Base-by-base conservation (phyloP, 2,329 filamentous ascomycete genomes). In the Penicillium vulpinum region DNA sequence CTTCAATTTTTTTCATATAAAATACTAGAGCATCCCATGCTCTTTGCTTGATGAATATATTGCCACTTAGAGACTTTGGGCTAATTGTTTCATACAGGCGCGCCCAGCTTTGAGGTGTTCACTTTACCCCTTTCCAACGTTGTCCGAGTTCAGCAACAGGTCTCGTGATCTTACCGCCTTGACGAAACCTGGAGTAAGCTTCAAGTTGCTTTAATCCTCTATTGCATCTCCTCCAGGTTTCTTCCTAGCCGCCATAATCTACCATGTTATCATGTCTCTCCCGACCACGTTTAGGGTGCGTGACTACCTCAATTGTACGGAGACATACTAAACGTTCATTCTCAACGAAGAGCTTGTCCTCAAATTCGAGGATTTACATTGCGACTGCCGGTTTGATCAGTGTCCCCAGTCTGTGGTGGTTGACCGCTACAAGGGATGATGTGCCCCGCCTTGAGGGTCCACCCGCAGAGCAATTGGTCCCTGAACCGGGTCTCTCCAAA, bases 371-470 rank as follows among this genome's bases (percentile, higher is more conserved):
- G 22, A 59, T 50, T 31, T 54, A 59, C 18, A 48, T 64, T 28
- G 54, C 48, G 3, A 51, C 57, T 28, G 60, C 59, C 31, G 49
- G 60, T 22, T 33, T 62, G 28, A 22, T 63, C 35, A 56, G 57
- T 51, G 52, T 51, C 13, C 59, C 65, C 8, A 57, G 54, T 1
- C 13, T 68, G 18, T 66, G 62, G 62, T 68, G 63, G 63, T 51
- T 59, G 33, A 45, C 54, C 18, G 48, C 47, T 8, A 45, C 56
- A 21, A 47, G 33, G 18, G 57, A 65, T 22, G 59, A 62, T 51
- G 59, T 54, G 13, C 67, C 65, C 24, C 47, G n/a, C 46, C 41
- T 68, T 29, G 55, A 64, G 8, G 24, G n/a, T 24, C 29, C 59
- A 2, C 56, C 62, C 47, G 44, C 39, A 0, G 49, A 63, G 36